Conservation (phyloP, 2,329 filamentous ascomycete genomes). For the Pleochaeta shiraiana region DNA sequence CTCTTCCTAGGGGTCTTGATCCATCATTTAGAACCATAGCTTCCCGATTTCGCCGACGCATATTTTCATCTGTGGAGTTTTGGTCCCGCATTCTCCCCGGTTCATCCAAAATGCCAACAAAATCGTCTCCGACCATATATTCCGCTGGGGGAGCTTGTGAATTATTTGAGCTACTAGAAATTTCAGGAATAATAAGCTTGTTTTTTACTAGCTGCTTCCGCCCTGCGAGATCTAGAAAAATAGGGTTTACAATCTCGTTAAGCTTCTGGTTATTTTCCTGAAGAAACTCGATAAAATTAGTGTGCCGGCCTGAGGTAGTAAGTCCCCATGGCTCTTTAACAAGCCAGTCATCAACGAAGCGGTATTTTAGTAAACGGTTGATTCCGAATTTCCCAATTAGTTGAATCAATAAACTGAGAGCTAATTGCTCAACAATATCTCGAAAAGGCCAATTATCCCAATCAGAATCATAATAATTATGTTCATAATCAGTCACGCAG, state of each 20-base stretch:
- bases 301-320: constrained; percentile 28
- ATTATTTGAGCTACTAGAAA: constrained; percentile 25
- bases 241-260: constrained; percentile 26
- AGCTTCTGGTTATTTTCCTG: constrained; percentile 11
- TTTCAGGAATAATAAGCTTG: constrained; percentile 12
- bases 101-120: constrained; percentile 17
- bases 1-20: constrained; percentile 47
- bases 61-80: constrained; percentile 43
- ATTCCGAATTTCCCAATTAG: constrained; percentile 32
- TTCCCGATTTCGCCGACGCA: constrained; percentile 57
- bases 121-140: constrained; percentile 23
- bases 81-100: constrained; percentile 26
- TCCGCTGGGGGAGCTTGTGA: constrained; percentile 26
- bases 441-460: constrained; percentile 42
- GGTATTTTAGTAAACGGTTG: constrained; percentile 35
- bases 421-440: constrained; percentile 37
- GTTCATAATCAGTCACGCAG: constrained; percentile 27
- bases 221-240: constrained; percentile 15
- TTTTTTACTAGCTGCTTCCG: constrained; percentile 13
- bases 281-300: constrained; percentile 25
- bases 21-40: constrained; percentile 83
- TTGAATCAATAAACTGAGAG: constrained; percentile 33
- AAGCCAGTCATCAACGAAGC: constrained; percentile 54
- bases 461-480: constrained; percentile 30
- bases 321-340: constrained; percentile 47